Evolutionary conservation across 345 rosid species (phyloP).

Genomic region (Eucalyptus cloeziana): DNA sequence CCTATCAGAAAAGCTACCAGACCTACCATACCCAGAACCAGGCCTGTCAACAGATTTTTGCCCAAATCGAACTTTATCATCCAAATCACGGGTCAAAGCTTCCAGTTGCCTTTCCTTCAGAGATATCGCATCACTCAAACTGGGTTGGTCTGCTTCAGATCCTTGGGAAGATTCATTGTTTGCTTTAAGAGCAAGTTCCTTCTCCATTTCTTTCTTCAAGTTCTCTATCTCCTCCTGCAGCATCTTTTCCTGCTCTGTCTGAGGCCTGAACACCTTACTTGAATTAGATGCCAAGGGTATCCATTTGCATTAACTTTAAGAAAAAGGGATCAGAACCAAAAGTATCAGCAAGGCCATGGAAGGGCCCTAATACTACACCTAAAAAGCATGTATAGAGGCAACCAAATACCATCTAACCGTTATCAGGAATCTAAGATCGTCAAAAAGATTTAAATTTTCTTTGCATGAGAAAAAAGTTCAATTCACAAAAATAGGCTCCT

Average conservation of each 20-base stretch:
- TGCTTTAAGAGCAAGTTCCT: slow-evolving; percentile 13
- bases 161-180: slow-evolving; percentile 24
- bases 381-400: background rate
- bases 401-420: background rate
- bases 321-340: background rate
- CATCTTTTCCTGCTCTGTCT: slow-evolving; percentile 66
- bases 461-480: background rate
- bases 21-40: slow-evolving; percentile 74
- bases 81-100: slow-evolving; percentile 45
- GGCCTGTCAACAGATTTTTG: slow-evolving; percentile 66
- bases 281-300: background rate
- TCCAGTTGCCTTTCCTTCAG: slow-evolving; percentile 69
- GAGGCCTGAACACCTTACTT: slow-evolving; percentile 48
- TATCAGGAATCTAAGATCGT: background rate
- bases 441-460: background rate
- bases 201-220: slow-evolving; percentile 34
- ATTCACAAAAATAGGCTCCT: background rate
- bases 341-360: background rate
- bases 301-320: background rate
- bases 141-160: slow-evolving; percentile 14
- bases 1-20: slow-evolving; percentile 47
- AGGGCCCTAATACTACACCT: background rate
- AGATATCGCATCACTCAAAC: slow-evolving; percentile 20
- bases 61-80: slow-evolving; percentile 75
- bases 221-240: slow-evolving; percentile 60